Percentiles rank a stretch among this genome's conserved stretches.
Evolutionary conservation across 1,284 basidiomycete species (phyloP).

Genomic region (Cutaneotrichosporon spelunceum): DNA sequence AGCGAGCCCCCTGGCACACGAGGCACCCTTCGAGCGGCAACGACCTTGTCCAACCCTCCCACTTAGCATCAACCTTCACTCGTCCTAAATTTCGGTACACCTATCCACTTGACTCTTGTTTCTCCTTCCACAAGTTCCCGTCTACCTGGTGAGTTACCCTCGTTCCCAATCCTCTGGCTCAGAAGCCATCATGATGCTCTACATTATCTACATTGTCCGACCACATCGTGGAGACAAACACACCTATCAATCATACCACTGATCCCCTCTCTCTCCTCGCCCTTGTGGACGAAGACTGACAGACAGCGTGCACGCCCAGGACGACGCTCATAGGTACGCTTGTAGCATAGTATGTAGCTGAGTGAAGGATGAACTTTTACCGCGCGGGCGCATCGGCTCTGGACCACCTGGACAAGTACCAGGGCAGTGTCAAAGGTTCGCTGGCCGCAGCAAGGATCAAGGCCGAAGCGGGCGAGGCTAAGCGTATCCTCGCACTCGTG

Average conservation of each 20-base stretch:
- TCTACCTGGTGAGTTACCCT: conserved; percentile 7
- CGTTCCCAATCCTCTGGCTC: conserved; percentile 2
- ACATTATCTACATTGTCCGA: conserved; percentile 54
- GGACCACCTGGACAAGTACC: conserved; percentile 76
- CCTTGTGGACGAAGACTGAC: background rate
- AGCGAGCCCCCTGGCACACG: no score
- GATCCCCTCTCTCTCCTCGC: conserved; percentile 10
- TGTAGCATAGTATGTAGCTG: conserved; percentile 18
- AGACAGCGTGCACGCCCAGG: background rate
- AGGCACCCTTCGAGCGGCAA: no score
- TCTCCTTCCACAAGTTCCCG: background rate
- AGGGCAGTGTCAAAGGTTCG: conserved; percentile 66
- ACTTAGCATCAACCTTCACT: background rate
- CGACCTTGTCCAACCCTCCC: background rate
- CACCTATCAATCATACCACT: conserved; percentile 28
- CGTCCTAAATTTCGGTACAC: background rate
- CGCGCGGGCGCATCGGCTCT: conserved; percentile 77
- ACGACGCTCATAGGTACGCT: conserved; percentile 1
- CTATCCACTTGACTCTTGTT: background rate
- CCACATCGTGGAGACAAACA: conserved; percentile 34
- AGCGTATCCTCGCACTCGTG: conserved; percentile 61
- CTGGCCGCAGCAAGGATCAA: conserved; percentile 44
- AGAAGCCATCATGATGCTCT: conserved; percentile 37
- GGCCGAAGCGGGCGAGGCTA: conserved; percentile 63
- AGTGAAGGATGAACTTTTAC: conserved; percentile 81